Percentiles rank a stretch among this genome's conserved stretches.
phyloP scores from a whole-genome alignment of 306 rosid species.

The Cucumis melo region DNA sequence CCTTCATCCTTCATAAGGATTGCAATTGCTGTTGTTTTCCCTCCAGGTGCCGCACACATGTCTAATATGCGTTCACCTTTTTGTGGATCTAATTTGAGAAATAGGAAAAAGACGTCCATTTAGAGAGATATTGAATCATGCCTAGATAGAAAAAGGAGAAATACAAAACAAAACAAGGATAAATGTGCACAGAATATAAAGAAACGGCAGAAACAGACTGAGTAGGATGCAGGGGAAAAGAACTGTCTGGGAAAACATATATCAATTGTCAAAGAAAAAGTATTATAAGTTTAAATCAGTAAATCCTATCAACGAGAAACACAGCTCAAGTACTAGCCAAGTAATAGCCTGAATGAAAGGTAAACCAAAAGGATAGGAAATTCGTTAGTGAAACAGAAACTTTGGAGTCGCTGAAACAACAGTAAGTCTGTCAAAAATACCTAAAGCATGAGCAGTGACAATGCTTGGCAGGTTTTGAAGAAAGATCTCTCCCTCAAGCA shows the following conservation, averaged over 20 bases:
- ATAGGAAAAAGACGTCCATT: not conserved
- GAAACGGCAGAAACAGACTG: not conserved
- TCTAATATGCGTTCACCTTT: slow-evolving; percentile 77
- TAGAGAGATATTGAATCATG: not conserved
- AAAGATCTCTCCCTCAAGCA: slow-evolving; percentile 92
- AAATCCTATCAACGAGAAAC: not conserved
- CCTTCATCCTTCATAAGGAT: slow-evolving; percentile 88
- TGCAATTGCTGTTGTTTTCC: slow-evolving; percentile 94
- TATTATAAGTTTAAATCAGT: not conserved
- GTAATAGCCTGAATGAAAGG: not conserved
- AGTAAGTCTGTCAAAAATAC: slow-evolving; percentile 18
- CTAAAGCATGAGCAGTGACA: slow-evolving; percentile 83
- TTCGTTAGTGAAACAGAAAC: not conserved
- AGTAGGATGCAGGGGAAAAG: no score
- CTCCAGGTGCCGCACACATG: slow-evolving; percentile 99
- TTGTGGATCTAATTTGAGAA: slow-evolving; percentile 57
- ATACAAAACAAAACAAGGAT: not conserved
- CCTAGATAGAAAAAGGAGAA: not conserved
- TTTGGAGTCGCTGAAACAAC: not conserved
- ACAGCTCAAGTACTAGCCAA: not conserved
- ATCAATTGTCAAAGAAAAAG: not conserved
- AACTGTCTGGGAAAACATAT: not conserved
- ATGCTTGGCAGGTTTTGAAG: slow-evolving; percentile 95
- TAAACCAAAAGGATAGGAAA: not conserved
- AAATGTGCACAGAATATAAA: not conserved